Base-by-base conservation (phyloP, 2,329 filamentous ascomycete species). In the Periconia macrospinosa region DNA sequence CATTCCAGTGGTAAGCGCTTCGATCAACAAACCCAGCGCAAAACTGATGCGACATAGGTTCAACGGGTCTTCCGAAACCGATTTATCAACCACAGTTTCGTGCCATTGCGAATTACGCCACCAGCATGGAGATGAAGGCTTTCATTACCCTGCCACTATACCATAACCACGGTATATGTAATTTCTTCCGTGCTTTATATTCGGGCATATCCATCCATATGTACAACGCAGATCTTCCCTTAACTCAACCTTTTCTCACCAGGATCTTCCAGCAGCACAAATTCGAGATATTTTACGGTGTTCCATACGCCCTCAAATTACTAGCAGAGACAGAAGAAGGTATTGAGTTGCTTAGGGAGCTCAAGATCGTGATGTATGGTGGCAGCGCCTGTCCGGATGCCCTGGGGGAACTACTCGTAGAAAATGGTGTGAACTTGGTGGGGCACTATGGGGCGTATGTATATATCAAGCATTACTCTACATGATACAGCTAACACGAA, bases 281-380 rank as follows among this genome's bases (percentile, higher is more conserved):
- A 3, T 77, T 79, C 2, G 78, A 87, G 18, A 80, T 88, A 30
- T 81, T 86, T 52, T 80, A 77, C 18, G 18, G n/a, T 2, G 86
- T 89, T 0, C 86, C 86, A 0, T 89, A 88, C 58, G 81, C 83
- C 0, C 67, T 89, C 17, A 88, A 88, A 61, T 71, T 89, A 0
- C 74, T 89, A 1, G 80, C 80, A 0, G 86, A 89, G 63, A 78
- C 79, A 0, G 73, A 81, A 0, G 77, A 80, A 17, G 86, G 86
- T 0, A 76, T 86, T 14, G 61, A 71, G 1, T 71, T 72, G 1
- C 68, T 87, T 15, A 67, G 69, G 0, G 68, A 71, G 20, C 73
- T 80, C 11, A 80, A 83, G 59, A 60, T 83, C 1, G 83, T 86
- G 17, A 75, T 84, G 59, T 86, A 80, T 55, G 83, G 80, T 2